Base-by-base conservation (phyloP, 108 stramenopile species). In the Fragilariopsis cylindrus region DNA sequence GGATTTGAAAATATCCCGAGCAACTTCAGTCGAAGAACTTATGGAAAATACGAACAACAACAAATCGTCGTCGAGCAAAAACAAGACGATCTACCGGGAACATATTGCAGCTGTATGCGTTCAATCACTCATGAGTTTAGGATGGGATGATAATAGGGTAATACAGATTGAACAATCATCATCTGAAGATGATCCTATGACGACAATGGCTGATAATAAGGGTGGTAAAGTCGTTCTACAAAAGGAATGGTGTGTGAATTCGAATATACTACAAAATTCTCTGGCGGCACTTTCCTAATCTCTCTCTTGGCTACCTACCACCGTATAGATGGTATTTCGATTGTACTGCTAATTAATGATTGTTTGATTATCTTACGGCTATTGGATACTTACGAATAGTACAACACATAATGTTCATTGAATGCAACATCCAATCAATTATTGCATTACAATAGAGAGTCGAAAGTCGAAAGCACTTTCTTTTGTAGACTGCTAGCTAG, bases 41-140 rank as follows among this genome's bases (percentile, higher is more conserved):
- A 30, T 30, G 30, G 30, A 30, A 30, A 30, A 30, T 30, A 30
- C 30, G 30, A 30, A 30, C 30, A 30, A 30, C 30, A 30, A 30
- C 30, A 65, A 40, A 7, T 30, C 60, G 11, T 47, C 41, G 39
- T 18, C 53, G 4, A 19, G 48, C 12, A 30, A 30, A 30, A 2
- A 30, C 30, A 30, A 30, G 30, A 50, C 79, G 12, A 57, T 89
- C 12, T 79, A 68, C 65, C 60, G 84, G 8, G 91, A 92, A 75
- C 89, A 92, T 72, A 15, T 92, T 7, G 89, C 91, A 7, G 91
- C 91, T 15, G 49, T 92, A 5, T 68, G 76, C 48, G 87, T 90
- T 7, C 89, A 92, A 65, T 87, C 74, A 16, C 67, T 92, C 48
- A 76, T 84, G 65, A 74, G 82, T 13, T 78, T 92, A 66, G 84